Base-by-base conservation (phyloP, 768 basidiomycete genomes). In the Paxillus rubicundulus region DNA sequence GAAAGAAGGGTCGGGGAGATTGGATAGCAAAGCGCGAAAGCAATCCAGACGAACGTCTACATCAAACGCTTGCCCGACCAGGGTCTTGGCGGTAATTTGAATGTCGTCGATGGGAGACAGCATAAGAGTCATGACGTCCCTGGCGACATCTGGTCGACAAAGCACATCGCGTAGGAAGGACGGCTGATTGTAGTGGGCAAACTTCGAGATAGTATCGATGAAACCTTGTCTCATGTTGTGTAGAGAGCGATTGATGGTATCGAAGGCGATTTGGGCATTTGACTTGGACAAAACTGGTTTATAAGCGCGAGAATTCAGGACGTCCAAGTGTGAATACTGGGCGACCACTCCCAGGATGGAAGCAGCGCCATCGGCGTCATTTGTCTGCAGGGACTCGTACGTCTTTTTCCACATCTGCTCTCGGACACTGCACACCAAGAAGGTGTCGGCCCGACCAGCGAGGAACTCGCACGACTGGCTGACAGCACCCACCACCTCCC, bases 1-100 rank as follows among this genome's bases (percentile, higher is more conserved):
- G 20, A 98, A 74, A 0, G 89, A 77, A 28, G 78, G 76, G 34
- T 80, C 77, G 0, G 92, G 82, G 47, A 81, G 74, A 47, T 87
- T 81, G 58, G 79, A 75, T 3, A 98, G 74, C 18, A 98, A 72
- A 13, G 82, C 84, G 8, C 89, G 84, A 63, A 97, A 87, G 65
- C 91, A 95, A 57, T 97, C 95, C 36, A 82, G 77, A 40, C 97
- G 88, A 24, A 82, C 85, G 61, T 95, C 92, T n/a, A 85, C 89
- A 58, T 96, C 89, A 61, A 89, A 95, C 0, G 92, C 88, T 49
- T 92, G 81, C 10, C 87, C 87, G 24, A 91, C 79, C n/a, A 98
- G 67, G 17, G 81, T 80, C 65, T 93, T 89, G 1, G 86, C 89
- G 10, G 87, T 84, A 40, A 77, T 73, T 59, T 89, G 89, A 14